These are phyloP conservation scores for Trichocladium uniseriatum DNA, from an alignment of 495 filamentous ascomycete species.

Conservation along the genomic window DNA sequence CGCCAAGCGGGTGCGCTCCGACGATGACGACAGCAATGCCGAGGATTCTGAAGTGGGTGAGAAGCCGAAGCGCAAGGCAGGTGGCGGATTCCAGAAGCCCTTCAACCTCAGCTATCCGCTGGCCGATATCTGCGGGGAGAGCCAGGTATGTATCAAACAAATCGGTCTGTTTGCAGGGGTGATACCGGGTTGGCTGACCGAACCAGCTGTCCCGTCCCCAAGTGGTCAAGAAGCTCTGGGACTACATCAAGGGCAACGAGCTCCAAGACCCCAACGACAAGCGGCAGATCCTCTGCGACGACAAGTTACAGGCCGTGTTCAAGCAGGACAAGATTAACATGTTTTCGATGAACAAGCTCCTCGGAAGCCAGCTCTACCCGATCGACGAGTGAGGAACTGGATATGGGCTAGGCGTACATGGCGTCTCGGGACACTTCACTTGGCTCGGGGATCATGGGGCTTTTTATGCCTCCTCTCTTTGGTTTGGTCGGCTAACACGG, in stretches of 20 bases:
- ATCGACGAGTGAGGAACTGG: slow-evolving; percentile 36
- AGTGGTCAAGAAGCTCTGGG: slow-evolving; percentile 92
- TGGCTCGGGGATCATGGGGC: slow-evolving; percentile 2
- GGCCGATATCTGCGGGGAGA: slow-evolving; percentile 47
- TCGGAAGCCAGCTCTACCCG: slow-evolving; percentile 47
- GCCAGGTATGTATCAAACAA: slow-evolving; percentile 43
- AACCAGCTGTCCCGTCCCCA: slow-evolving; percentile 77
- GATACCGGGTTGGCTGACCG: not conserved
- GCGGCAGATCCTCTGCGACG: slow-evolving; percentile 87
- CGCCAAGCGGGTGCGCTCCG: slow-evolving; percentile 60
- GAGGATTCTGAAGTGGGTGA: slow-evolving; percentile 47
- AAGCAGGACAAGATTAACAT: slow-evolving; percentile 86
- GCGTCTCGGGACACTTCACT: slow-evolving; percentile 18
- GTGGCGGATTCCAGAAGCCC: slow-evolving; percentile 44
- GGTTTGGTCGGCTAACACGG: not conserved
- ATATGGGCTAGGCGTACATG: slow-evolving; percentile 15
- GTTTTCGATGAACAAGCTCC: slow-evolving; percentile 86
- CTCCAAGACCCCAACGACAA: slow-evolving; percentile 87
- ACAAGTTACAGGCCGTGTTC: slow-evolving; percentile 80
- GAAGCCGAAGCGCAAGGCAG: slow-evolving; percentile 42
- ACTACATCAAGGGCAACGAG: slow-evolving; percentile 75
- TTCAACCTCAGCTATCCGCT: slow-evolving; percentile 43
- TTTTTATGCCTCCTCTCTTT: not conserved
- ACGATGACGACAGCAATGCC: slow-evolving; percentile 74
- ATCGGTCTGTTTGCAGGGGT: too few relatives aligned